A percentile compares a stretch with the other conserved stretches of the same genome.
Conservation (phyloP, 2,329 filamentous ascomycete genomes). For the Xylogone sp. region DNA sequence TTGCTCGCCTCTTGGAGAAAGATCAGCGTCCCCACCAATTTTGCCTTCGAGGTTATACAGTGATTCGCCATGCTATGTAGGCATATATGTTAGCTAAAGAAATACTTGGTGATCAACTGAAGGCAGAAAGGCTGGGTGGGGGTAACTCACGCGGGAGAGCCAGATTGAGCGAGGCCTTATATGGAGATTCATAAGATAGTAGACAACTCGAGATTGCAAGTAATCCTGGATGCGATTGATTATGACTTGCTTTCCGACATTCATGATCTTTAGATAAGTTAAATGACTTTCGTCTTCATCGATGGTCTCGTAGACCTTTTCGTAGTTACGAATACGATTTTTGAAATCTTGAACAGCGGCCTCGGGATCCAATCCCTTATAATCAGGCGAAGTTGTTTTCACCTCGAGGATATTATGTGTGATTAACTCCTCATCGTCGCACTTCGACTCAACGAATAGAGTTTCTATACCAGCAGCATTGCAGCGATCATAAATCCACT, state of each 20-base stretch:
- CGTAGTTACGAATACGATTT: slow-evolving; percentile 92
- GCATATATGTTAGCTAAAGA: slow-evolving; percentile 14
- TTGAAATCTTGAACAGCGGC: slow-evolving; percentile 87
- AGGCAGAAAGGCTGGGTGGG: not conserved
- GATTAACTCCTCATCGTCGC: slow-evolving; percentile 91
- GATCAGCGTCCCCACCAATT: slow-evolving; percentile 86
- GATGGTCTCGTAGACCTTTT: slow-evolving; percentile 93
- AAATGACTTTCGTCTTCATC: slow-evolving; percentile 83
- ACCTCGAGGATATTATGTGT: slow-evolving; percentile 98
- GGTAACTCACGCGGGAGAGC: slow-evolving; percentile 74
- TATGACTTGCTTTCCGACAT: slow-evolving; percentile 92
- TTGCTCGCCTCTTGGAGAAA: slow-evolving; percentile 81
- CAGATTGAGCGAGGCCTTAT: slow-evolving; percentile 96
- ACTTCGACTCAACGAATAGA: slow-evolving; percentile 94
- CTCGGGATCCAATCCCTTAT: slow-evolving; percentile 90
- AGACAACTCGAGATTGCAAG: slow-evolving; percentile 91
- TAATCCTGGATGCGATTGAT: slow-evolving; percentile 98
- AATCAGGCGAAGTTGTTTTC: slow-evolving; percentile 95
- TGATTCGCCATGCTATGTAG: slow-evolving; percentile 80
- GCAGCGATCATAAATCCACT: slow-evolving; percentile 86
- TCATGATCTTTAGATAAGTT: slow-evolving; percentile 96
- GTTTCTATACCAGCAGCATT: slow-evolving; percentile 76
- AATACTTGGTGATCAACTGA: not conserved
- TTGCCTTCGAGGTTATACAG: slow-evolving; percentile 85
- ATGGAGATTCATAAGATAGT: slow-evolving; percentile 98